A percentile compares a stretch with the other conserved stretches of the same genome.
phyloP scores from a whole-genome alignment of 176 grass and related monocot genomes.

The Typha latifolia region DNA sequence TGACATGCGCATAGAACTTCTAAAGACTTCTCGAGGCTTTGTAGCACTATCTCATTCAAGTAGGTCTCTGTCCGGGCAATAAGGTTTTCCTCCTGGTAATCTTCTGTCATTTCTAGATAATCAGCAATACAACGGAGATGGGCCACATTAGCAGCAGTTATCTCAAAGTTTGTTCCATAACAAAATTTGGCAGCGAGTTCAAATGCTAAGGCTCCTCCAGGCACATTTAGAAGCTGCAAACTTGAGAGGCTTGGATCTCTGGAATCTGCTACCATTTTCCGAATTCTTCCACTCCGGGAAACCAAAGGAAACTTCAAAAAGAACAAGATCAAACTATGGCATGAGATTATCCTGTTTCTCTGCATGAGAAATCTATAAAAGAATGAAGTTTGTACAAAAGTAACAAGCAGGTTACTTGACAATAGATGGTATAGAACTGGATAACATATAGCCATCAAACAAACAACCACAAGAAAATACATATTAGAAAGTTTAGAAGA shows the following conservation, averaged over 20 bases:
- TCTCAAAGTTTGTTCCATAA: slow-evolving; percentile 43
- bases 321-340: slow-evolving; percentile 2
- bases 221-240: slow-evolving; percentile 34
- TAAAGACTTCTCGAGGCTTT: slow-evolving; percentile 41
- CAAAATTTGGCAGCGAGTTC: slow-evolving; percentile 52
- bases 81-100: slow-evolving; percentile 34
- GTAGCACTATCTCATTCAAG: slow-evolving; percentile 36
- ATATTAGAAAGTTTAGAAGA: too few relatives aligned
- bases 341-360: not conserved
- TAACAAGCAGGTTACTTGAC: not conserved
- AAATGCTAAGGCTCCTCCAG: slow-evolving; percentile 27
- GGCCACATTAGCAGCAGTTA: slow-evolving; percentile 27
- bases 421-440: not conserved
- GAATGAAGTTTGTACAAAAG: not conserved
- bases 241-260: slow-evolving; percentile 28
- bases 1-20: slow-evolving; percentile 37
- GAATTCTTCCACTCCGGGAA: slow-evolving; percentile 38
- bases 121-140: slow-evolving; percentile 40
- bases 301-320: slow-evolving; percentile 38
- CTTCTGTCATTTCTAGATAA: slow-evolving; percentile 47
- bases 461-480: too few relatives aligned
- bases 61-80: slow-evolving; percentile 36
- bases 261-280: slow-evolving; percentile 42
- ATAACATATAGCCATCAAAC: too few relatives aligned
- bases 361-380: not conserved